These are phyloP conservation scores for Cucurbita argyrosperma DNA, from an alignment of 306 rosid species.

Conservation along the genomic window DNA sequence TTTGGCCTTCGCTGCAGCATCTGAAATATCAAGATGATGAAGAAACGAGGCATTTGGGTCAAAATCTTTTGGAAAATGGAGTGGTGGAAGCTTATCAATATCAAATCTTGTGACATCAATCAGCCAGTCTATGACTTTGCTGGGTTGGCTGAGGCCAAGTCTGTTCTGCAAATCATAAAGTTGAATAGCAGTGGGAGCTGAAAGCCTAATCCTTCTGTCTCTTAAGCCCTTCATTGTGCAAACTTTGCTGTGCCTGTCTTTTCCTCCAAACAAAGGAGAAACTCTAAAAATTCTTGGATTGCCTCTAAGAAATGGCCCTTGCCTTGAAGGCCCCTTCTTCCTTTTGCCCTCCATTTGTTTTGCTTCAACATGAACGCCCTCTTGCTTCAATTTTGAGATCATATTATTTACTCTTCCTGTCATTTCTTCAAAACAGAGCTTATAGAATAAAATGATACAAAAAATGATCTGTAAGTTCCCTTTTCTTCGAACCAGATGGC, in stretches of 20 bases:
- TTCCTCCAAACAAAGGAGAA: conserved; percentile 61
- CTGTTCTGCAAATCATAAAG: conserved; percentile 65
- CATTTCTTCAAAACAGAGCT: not conserved
- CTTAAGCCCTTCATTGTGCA: conserved; percentile 65
- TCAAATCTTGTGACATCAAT: conserved; percentile 48
- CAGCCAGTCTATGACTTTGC: conserved; percentile 85
- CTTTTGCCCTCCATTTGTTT: not conserved
- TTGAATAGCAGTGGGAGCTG: conserved; percentile 70
- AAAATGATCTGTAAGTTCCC: not conserved
- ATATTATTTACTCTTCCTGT: not conserved
- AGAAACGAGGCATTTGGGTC: not conserved
- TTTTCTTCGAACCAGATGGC: not conserved
- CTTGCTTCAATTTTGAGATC: not conserved
- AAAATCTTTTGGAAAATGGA: conserved; percentile 32
- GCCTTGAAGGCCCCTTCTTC: conserved; percentile 23
- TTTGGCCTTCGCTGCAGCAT: not conserved
- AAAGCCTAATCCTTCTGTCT: conserved; percentile 68
- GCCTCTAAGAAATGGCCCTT: conserved; percentile 44
- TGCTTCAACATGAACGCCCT: not conserved
- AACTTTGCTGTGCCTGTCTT: conserved; percentile 85
- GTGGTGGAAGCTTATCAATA: conserved; percentile 76
- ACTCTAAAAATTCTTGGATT: conserved; percentile 75
- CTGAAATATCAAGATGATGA: not conserved
- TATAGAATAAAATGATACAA: not conserved
- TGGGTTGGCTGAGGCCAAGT: conserved; percentile 66